Evolutionary conservation across 1,284 basidiomycete genomes (phyloP).

Genomic region (Hemileia vastatrix): DNA sequence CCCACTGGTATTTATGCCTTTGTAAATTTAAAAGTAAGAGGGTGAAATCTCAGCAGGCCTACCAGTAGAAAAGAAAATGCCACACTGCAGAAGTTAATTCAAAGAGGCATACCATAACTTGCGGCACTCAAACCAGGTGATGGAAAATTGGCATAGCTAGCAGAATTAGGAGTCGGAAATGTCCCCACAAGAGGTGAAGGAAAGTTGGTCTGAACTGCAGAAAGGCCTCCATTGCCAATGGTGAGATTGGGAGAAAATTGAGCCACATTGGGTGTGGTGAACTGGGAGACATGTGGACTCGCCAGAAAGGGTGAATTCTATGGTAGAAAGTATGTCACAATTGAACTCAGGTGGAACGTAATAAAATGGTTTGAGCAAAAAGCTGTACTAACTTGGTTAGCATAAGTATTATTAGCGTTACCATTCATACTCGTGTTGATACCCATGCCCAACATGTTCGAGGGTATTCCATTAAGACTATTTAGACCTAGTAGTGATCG

Average conservation of each 20-base stretch:
- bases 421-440: constrained; percentile 16
- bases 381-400: constrained; percentile 10
- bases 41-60: background rate
- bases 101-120: constrained; percentile 24
- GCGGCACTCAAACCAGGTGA: constrained; percentile 23
- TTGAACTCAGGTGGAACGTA: background rate
- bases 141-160: constrained; percentile 25
- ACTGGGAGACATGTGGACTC: background rate
- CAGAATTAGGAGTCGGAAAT: constrained; percentile 26
- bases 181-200: constrained; percentile 22
- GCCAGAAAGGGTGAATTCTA: background rate
- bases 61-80: no score
- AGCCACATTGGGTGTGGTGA: background rate
- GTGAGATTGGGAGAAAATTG: constrained; percentile 4
- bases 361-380: background rate
- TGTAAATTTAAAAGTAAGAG: background rate
- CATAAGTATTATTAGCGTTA: constrained; percentile 17
- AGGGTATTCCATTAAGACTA: no score
- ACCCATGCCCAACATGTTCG: constrained; percentile 15
- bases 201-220: constrained; percentile 15
- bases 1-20: background rate
- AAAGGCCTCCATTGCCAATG: background rate
- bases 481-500: constrained; percentile 15
- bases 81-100: no score
- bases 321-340: background rate